These are phyloP conservation scores for Cladosporium phlei DNA, from an alignment of 2,329 filamentous ascomycete genomes.

Conservation along the genomic window DNA sequence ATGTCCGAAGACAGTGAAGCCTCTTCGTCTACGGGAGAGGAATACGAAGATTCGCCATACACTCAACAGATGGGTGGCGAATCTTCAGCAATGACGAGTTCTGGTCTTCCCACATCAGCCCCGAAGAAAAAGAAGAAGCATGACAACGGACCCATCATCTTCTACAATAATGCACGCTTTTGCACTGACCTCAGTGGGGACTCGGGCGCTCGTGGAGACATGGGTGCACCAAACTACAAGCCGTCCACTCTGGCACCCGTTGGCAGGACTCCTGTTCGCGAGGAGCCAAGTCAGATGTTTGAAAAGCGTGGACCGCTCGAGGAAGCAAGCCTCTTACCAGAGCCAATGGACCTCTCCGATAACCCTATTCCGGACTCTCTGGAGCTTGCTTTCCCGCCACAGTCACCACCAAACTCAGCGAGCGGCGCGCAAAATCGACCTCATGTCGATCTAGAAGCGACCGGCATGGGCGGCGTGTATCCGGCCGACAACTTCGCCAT, in stretches of 20 bases:
- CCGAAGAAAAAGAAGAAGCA: slow-evolving; percentile 38
- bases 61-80: slow-evolving; percentile 26
- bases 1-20: slow-evolving; percentile 38
- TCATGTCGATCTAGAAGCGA: slow-evolving; percentile 39
- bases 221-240: not conserved
- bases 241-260: not conserved
- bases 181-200: slow-evolving; percentile 76
- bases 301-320: slow-evolving; percentile 33
- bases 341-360: slow-evolving; percentile 34
- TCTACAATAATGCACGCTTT: slow-evolving; percentile 74
- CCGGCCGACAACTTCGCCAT: slow-evolving; percentile 54
- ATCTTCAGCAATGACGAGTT: slow-evolving; percentile 42
- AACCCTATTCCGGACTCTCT: slow-evolving; percentile 32
- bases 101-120: slow-evolving; percentile 43
- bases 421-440: slow-evolving; percentile 18
- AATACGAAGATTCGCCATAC: slow-evolving; percentile 32
- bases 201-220: slow-evolving; percentile 25
- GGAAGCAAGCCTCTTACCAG: slow-evolving; percentile 25
- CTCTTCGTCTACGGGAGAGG: slow-evolving; percentile 30
- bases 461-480: slow-evolving; percentile 57
- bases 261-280: slow-evolving; percentile 3
- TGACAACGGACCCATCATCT: slow-evolving; percentile 72
- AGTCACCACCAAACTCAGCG: slow-evolving; percentile 22
- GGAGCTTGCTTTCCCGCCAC: slow-evolving; percentile 36
- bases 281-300: slow-evolving; percentile 1